A percentile compares a stretch with the other conserved stretches of the same genome.
phyloP scores from a whole-genome alignment of 2,329 filamentous ascomycete genomes.

The Penicillium sp. region DNA sequence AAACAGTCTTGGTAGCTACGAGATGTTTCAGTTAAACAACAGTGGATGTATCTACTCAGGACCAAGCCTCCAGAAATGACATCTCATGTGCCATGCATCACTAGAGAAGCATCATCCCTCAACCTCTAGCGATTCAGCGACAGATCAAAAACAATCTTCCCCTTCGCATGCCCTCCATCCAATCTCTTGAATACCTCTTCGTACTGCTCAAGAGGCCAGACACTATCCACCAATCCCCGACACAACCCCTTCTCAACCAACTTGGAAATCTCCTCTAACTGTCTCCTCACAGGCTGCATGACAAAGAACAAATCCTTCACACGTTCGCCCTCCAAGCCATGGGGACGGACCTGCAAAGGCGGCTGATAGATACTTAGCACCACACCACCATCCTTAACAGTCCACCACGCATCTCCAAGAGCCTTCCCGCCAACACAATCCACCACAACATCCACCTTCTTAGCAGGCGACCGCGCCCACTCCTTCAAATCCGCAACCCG shows the following conservation, averaged over 20 bases:
- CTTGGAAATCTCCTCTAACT: conserved; percentile 39
- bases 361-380: conserved; percentile 44
- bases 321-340: conserved; percentile 20
- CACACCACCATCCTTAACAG: conserved; percentile 36
- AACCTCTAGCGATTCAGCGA: not conserved
- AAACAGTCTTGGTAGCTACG: not conserved
- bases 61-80: not conserved
- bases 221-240: conserved; percentile 41
- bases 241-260: conserved; percentile 41
- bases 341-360: conserved; percentile 32
- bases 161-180: conserved; percentile 41
- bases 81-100: not conserved
- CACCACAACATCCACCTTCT: conserved; percentile 45
- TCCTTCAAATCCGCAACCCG: conserved; percentile 6
- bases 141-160: conserved; percentile 44
- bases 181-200: conserved; percentile 41
- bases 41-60: not conserved
- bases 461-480: conserved; percentile 15
- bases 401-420: conserved; percentile 45
- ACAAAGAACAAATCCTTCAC: conserved; percentile 44
- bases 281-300: conserved; percentile 37
- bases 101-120: not conserved
- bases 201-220: conserved; percentile 43
- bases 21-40: not conserved
- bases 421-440: conserved; percentile 45